Conservation (phyloP, 352 stramenopile genomes). For the Phytophthora brassicae region DNA sequence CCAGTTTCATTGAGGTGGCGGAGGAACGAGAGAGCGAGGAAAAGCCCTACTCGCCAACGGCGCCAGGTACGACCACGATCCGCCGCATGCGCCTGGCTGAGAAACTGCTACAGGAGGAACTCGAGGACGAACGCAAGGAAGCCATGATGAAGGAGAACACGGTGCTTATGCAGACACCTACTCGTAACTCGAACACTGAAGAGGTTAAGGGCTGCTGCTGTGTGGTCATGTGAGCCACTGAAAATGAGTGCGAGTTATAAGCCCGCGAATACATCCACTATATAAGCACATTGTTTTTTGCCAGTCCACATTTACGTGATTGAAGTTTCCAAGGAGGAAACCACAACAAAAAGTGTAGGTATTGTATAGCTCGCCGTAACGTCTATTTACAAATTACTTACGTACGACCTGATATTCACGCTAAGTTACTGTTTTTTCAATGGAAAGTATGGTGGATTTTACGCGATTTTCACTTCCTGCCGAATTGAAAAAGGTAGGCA, state of each 20-base stretch:
- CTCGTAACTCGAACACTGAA: constrained; percentile 31
- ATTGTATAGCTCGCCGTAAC: too few relatives aligned
- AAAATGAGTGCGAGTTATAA: constrained; percentile 12
- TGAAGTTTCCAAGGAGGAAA: too few relatives aligned
- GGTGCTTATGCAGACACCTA: constrained; percentile 33
- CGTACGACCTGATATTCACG: constrained; percentile 12
- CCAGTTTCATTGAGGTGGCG: constrained; percentile 69
- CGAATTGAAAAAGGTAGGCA: too few relatives aligned
- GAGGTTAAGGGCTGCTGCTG: constrained; percentile 52
- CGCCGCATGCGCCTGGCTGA: constrained; percentile 67
- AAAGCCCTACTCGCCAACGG: constrained; percentile 70
- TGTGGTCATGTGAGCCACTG: constrained; percentile 53
- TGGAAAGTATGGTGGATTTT: too few relatives aligned
- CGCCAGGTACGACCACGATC: constrained; percentile 61
- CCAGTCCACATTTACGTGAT: background rate
- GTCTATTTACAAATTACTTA: too few relatives aligned
- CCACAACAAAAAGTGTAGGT: constrained; percentile 21
- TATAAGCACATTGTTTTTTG: constrained; percentile 21
- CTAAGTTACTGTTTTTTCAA: too few relatives aligned
- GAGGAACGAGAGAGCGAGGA: constrained; percentile 41
- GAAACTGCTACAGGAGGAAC: constrained; percentile 57
- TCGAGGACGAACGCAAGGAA: constrained; percentile 58
- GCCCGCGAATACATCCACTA: constrained; percentile 26
- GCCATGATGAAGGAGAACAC: constrained; percentile 57
- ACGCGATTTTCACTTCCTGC: background rate